Evolutionary conservation across 108 stramenopile genomes (phyloP), one percentile per base, ranked within the genome.

Genomic region (Cylindrotheca closterium): DNA sequence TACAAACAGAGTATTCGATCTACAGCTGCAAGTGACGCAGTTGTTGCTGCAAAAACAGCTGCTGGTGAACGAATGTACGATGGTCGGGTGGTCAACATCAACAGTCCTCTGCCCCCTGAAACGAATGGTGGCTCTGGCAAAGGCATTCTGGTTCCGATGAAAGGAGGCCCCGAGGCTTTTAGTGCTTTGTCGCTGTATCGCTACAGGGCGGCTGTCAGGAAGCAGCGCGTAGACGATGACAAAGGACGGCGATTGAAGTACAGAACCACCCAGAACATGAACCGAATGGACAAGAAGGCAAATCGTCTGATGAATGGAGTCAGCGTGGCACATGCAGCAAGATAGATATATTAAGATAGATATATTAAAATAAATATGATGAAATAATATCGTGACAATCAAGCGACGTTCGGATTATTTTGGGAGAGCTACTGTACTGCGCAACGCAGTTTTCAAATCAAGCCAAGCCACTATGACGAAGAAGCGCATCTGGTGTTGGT

Each of bases 391-490:
- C 17, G 8, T 45, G 42, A 8, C 17, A 45, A 45, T 45, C 8
- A 45, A 45, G 42, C 42, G 12, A 12, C 42, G 8, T 45, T 45
- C 17, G 12, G 17, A 17, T 45, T 45, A 12, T 45, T 45, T 45
- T 12, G 17, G 42, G 8, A 52, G n/a, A 0, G 22, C 18, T 22
- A 22, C 31, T n/a, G 31, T 32, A n/a, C n/a, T n/a, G n/a, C n/a
- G 12, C 31, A 33, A 30, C 57, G 28, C 17, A 29, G 18, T 29
- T 15, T n/a, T n/a, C n/a, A 24, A 30, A 37, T 79, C 75, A 92
- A n/a, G 78, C 91, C 19, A 99, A 87, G 0, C 98, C 98, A 47
- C 87, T 93, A 85, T 99, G 98, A 33, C 96, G 82, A 47, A 98
- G 70, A 19, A 98, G 70, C 21, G 97, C 96, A n/a, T 98, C 97